A percentile compares a stretch with the other conserved stretches of the same genome.
Evolutionary conservation across 2,329 filamentous ascomycete genomes (phyloP).

Genomic region (Diaporthe ampelina): DNA sequence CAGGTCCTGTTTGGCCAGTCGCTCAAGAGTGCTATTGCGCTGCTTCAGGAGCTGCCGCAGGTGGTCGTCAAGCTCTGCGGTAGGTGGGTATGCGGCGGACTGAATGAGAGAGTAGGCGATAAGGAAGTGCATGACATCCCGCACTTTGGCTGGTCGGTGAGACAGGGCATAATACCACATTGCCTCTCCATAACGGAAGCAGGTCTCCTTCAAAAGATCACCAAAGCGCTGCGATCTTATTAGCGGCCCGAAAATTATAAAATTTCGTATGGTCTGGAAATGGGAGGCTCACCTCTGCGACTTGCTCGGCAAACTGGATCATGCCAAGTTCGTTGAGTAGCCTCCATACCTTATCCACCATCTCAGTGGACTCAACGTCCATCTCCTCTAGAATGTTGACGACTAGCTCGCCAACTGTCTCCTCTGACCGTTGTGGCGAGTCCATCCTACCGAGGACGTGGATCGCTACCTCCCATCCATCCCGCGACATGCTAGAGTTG

Average conservation of each 20-base stretch:
- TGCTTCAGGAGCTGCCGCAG: slow-evolving; percentile 78
- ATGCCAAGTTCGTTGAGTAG: slow-evolving; percentile 85
- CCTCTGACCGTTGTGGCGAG: slow-evolving; percentile 77
- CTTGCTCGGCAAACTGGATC: slow-evolving; percentile 81
- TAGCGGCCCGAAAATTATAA: slow-evolving; percentile 41
- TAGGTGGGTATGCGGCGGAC: slow-evolving; percentile 82
- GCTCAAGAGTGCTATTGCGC: slow-evolving; percentile 78
- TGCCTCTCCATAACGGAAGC: slow-evolving; percentile 85
- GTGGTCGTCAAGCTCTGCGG: slow-evolving; percentile 78
- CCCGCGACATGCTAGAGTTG: slow-evolving; percentile 57
- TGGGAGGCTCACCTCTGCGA: slow-evolving; percentile 78
- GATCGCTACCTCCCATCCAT: slow-evolving; percentile 93
- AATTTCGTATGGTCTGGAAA: slow-evolving; percentile 44
- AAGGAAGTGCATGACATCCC: slow-evolving; percentile 86
- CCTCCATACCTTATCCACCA: slow-evolving; percentile 85
- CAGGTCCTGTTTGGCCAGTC: slow-evolving; percentile 80
- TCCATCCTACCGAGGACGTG: slow-evolving; percentile 87
- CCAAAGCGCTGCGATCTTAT: slow-evolving; percentile 80
- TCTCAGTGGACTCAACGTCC: slow-evolving; percentile 75
- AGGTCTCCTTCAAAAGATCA: slow-evolving; percentile 78
- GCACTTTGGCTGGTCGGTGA: slow-evolving; percentile 82
- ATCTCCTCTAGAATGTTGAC: slow-evolving; percentile 72
- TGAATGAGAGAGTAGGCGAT: slow-evolving; percentile 90
- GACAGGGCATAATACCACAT: slow-evolving; percentile 93
- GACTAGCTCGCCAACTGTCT: slow-evolving; percentile 81